A percentile compares a stretch with the other conserved stretches of the same genome.
Conservation (phyloP, 2,329 filamentous ascomycete genomes). For the Diaporthe vexans region DNA sequence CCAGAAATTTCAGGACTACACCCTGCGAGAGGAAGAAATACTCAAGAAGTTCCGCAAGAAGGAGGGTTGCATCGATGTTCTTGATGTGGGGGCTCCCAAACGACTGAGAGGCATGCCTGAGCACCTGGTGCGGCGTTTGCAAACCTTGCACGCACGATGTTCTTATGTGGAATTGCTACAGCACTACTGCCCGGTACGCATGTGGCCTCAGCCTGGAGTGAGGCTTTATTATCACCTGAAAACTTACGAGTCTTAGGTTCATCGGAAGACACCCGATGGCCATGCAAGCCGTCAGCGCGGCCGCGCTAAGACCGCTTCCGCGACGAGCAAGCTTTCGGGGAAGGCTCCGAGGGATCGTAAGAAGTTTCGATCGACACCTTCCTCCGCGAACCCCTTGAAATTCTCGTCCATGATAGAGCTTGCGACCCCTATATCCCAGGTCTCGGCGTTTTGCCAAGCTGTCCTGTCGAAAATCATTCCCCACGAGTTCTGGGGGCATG, state of each 20-base stretch:
- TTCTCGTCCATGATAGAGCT: constrained; percentile 71
- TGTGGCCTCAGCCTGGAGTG: constrained; percentile 20
- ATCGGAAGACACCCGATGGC: background rate
- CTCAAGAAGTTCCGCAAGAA: constrained; percentile 52
- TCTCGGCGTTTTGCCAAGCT: constrained; percentile 90
- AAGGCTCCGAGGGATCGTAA: constrained; percentile 32
- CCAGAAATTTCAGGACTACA: constrained; percentile 87
- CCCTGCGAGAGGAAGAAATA: constrained; percentile 87
- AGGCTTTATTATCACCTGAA: constrained; percentile 18
- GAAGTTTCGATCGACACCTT: constrained; percentile 32
- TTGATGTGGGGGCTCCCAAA: constrained; percentile 66
- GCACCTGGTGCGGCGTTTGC: constrained; percentile 76
- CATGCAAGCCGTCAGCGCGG: constrained; percentile 15
- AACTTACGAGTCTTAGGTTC: constrained; percentile 33
- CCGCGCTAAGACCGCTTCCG: constrained; percentile 30
- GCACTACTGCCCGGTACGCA: constrained; percentile 81
- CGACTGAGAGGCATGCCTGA: constrained; percentile 75
- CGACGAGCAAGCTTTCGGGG: constrained; percentile 33
- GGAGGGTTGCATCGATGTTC: constrained; percentile 38
- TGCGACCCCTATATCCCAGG: constrained; percentile 75
- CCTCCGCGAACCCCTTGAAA: constrained; percentile 49
- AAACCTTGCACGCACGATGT: constrained; percentile 79
- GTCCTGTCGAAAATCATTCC: constrained; percentile 82
- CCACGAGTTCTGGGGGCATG: constrained; percentile 78
- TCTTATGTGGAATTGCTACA: constrained; percentile 83